Evolutionary conservation across 495 filamentous ascomycete species (phyloP).

Genomic region (Umbilicaria muhlenbergii): DNA sequence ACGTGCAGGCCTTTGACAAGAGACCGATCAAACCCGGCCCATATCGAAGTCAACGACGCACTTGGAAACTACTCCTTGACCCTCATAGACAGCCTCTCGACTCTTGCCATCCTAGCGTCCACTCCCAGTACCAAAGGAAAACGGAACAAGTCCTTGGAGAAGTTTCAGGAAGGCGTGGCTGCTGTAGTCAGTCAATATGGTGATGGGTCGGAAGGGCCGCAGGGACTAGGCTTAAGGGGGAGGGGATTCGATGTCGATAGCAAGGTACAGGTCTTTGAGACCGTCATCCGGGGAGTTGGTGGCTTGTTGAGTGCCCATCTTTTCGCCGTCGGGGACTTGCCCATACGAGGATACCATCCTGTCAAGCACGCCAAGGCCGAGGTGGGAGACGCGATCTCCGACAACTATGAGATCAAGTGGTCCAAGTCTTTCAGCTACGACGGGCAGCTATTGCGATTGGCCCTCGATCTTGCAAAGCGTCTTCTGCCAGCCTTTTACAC

Average conservation of each 20-base stretch:
- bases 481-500: conserved; percentile 84
- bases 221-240: conserved; percentile 54
- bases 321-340: conserved; percentile 78
- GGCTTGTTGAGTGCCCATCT: conserved; percentile 85
- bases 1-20: conserved; percentile 72
- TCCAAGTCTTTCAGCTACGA: conserved; percentile 68
- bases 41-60: conserved; percentile 86
- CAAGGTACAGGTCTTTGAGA: conserved; percentile 97
- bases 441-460: conserved; percentile 74
- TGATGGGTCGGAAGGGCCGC: conserved; percentile 55
- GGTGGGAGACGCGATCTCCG: conserved; percentile 20
- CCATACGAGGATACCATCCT: conserved; percentile 62
- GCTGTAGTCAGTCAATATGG: conserved; percentile 76
- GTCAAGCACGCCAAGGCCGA: conserved; percentile 21
- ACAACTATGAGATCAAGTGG: conserved; percentile 49
- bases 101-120: conserved; percentile 80
- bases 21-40: conserved; percentile 60
- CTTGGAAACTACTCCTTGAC: conserved; percentile 95
- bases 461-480: conserved; percentile 66
- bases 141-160: conserved; percentile 43
- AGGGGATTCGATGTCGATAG: conserved; percentile 90
- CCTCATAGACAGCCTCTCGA: conserved; percentile 84
- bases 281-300: conserved; percentile 84
- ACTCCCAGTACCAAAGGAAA: conserved; percentile 30
- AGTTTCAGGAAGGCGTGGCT: conserved; percentile 70